A percentile compares a stretch with the other conserved stretches of the same genome.
Conservation (phyloP, 345 rosid species). For the Camelina sativa region DNA sequence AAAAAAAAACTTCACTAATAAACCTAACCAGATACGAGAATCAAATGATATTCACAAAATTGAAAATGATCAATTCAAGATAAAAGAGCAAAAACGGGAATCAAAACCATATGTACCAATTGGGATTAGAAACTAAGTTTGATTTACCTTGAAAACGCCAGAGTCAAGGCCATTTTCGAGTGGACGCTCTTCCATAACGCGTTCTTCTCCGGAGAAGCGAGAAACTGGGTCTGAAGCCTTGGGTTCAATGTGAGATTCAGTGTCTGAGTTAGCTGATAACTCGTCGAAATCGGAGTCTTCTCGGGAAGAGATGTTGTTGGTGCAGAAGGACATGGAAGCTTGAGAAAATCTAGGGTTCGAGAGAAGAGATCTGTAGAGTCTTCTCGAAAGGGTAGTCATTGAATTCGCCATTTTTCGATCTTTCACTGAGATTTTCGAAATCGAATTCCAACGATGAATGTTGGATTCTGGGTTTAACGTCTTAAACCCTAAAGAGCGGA, state of each 20-base stretch:
- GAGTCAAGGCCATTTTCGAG: constrained; percentile 79
- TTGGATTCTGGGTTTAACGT: constrained; percentile 41
- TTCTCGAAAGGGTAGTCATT: constrained; percentile 60
- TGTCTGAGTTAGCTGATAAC: constrained; percentile 43
- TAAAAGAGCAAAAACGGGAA: neutral
- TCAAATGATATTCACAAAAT: neutral
- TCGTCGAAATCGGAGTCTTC: constrained; percentile 49
- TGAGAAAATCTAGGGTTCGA: constrained; percentile 45
- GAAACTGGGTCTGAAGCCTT: constrained; percentile 32
- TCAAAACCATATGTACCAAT: neutral
- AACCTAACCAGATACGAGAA: constrained; percentile 3
- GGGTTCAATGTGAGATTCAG: constrained; percentile 39
- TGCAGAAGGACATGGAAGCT: constrained; percentile 56
- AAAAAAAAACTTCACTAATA: neutral
- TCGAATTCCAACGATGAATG: neutral
- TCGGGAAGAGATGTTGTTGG: constrained; percentile 45
- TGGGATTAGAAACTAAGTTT: neutral
- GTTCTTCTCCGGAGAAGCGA: neutral
- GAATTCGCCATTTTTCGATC: constrained; percentile 49
- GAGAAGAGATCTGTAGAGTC: constrained; percentile 56
- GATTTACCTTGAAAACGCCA: constrained; percentile 75
- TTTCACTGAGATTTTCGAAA: constrained; percentile 6
- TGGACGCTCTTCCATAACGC: constrained; percentile 39
- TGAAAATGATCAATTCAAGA: neutral
- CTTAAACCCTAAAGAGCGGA: constrained; percentile 44